A percentile compares a stretch with the other conserved stretches of the same genome.
These are phyloP conservation scores for Pouteria glomerata DNA, from an alignment of 148 eudicot genomes.

Conservation along the genomic window DNA sequence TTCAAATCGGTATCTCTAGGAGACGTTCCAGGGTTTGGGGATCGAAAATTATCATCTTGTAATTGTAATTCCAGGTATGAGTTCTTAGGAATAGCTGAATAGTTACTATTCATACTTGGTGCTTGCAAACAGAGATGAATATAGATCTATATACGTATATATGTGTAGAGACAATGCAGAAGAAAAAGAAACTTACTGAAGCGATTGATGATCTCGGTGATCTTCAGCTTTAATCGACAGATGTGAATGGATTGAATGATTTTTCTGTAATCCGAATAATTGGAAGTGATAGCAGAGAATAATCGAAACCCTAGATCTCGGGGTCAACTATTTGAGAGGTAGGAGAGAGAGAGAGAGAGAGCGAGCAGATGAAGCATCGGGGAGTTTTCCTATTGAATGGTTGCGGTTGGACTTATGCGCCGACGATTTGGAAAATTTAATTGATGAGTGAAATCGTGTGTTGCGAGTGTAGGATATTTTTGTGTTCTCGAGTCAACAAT, in stretches of 20 bases:
- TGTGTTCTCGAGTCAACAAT: not conserved
- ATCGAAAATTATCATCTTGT: slow-evolving; percentile 22
- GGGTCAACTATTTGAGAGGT: slow-evolving; percentile 8
- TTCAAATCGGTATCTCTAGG: slow-evolving; percentile 16
- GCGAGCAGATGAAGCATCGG: not conserved
- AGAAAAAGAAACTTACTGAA: slow-evolving; percentile 4
- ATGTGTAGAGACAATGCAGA: not conserved
- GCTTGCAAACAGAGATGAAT: not conserved
- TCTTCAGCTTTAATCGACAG: not conserved
- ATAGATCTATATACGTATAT: not conserved
- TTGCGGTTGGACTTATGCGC: not conserved
- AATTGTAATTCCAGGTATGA: slow-evolving; percentile 31
- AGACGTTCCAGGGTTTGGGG: slow-evolving; percentile 18
- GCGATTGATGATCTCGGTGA: too few relatives aligned
- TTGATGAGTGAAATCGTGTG: not conserved
- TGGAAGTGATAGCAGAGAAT: not conserved
- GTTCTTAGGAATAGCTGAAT: slow-evolving; percentile 35
- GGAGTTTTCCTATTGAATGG: not conserved
- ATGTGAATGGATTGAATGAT: not conserved
- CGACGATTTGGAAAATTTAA: not conserved
- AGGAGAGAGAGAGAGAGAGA: not conserved
- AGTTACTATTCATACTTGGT: slow-evolving; percentile 31
- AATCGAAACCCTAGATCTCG: slow-evolving; percentile 15
- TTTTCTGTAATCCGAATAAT: not conserved
- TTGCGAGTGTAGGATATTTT: not conserved